Percentiles rank a stretch among this genome's conserved stretches.
These are phyloP conservation scores for Thermomyces lanuginosus DNA, from an alignment of 2,329 filamentous ascomycete genomes.

Conservation along the genomic window DNA sequence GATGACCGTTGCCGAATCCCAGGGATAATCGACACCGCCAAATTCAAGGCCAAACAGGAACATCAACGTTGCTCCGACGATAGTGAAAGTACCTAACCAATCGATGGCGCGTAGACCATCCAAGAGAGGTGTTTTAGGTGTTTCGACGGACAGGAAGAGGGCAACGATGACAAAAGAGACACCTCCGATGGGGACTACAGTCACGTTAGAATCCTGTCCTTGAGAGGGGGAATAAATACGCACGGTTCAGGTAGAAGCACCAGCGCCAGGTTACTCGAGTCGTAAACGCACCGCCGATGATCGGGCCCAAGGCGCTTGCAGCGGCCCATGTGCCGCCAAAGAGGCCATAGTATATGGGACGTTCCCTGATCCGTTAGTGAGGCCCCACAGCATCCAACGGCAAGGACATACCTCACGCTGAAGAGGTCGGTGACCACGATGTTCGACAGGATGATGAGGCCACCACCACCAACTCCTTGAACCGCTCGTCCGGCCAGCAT, in stretches of 20 bases:
- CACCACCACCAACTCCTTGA: slow-evolving; percentile 48
- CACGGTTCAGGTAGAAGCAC: slow-evolving; percentile 45
- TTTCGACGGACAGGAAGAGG: slow-evolving; percentile 45
- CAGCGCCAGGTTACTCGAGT: slow-evolving; percentile 44
- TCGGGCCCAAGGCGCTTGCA: slow-evolving; percentile 42
- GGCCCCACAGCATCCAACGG: neutral
- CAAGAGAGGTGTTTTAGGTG: slow-evolving; percentile 41
- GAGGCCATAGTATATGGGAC: slow-evolving; percentile 46
- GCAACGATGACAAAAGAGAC: slow-evolving; percentile 42
- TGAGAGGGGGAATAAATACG: slow-evolving; percentile 4
- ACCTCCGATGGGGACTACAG: slow-evolving; percentile 41
- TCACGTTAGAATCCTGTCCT: slow-evolving; percentile 5
- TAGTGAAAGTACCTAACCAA: slow-evolving; percentile 45
- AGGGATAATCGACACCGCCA: slow-evolving; percentile 59
- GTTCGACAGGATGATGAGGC: slow-evolving; percentile 46
- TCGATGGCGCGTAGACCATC: slow-evolving; percentile 46
- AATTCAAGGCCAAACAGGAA: slow-evolving; percentile 73
- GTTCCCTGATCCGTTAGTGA: slow-evolving; percentile 20
- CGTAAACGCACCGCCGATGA: slow-evolving; percentile 46
- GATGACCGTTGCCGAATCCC: slow-evolving; percentile 58
- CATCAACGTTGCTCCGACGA: slow-evolving; percentile 70
- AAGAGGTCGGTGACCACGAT: slow-evolving; percentile 50
- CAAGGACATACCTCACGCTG: slow-evolving; percentile 33
- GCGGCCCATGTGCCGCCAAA: slow-evolving; percentile 47
- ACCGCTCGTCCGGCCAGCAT: slow-evolving; percentile 45